A percentile compares a stretch with the other conserved stretches of the same genome.
Conservation (phyloP, 306 rosid species). For the Betula pendula region DNA sequence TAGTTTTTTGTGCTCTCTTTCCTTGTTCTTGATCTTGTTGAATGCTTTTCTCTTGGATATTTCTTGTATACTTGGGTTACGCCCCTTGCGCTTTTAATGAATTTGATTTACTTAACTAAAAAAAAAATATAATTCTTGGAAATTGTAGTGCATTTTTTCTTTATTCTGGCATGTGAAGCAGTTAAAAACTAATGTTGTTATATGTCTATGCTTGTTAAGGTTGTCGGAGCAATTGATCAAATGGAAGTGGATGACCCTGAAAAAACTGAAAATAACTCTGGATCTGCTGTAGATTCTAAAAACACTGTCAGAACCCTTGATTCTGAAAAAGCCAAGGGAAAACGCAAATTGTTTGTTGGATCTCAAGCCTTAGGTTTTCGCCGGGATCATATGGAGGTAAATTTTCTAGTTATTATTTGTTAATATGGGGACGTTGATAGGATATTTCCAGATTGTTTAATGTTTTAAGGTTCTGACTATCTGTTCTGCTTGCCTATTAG, state of each 20-base stretch:
- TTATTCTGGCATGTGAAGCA: constrained; percentile 7
- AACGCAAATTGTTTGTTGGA: constrained; percentile 80
- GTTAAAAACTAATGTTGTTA: constrained; percentile 5
- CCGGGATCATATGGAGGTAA: constrained; percentile 92
- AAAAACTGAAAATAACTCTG: constrained; percentile 63
- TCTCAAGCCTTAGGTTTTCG: constrained; percentile 91
- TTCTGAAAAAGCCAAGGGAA: constrained; percentile 78
- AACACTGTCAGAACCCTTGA: constrained; percentile 49
- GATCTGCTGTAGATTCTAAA: constrained; percentile 59
- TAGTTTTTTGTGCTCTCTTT: too few species aligned
- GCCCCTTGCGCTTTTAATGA: too few species aligned
- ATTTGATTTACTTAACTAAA: too few species aligned
- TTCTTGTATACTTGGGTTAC: too few species aligned
- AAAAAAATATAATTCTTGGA: too few species aligned
- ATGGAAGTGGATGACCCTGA: constrained; percentile 87
- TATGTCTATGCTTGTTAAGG: constrained; percentile 47
- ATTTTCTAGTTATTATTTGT: constrained; percentile 16
- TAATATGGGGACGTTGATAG: constrained; percentile 7
- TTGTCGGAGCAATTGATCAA: constrained; percentile 88
- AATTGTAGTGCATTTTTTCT: constrained; percentile 5
- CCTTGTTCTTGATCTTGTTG: too few species aligned
- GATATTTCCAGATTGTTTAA: background rate
- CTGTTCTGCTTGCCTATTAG: constrained; percentile 41
- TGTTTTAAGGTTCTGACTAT: background rate
- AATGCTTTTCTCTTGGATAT: too few species aligned